Evolutionary conservation across 257 asterid genomes (phyloP).

Genomic region (Pogostemon cablin): DNA sequence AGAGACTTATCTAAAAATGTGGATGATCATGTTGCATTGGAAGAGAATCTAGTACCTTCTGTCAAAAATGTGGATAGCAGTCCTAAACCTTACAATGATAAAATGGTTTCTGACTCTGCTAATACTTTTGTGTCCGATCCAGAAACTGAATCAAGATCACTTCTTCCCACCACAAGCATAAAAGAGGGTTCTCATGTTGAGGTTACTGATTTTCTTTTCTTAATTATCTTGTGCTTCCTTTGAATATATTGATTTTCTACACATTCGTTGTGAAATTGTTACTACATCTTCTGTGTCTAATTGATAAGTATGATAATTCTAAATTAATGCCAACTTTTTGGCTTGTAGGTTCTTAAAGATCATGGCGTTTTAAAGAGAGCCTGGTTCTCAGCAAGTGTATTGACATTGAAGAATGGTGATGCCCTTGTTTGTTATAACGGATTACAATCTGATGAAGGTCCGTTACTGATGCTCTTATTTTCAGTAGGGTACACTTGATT

Average conservation of each 20-base stretch:
- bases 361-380: constrained; percentile 61
- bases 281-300: background rate
- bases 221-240: constrained; percentile 24
- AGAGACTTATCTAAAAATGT: constrained; percentile 40
- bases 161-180: constrained; percentile 40
- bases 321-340: constrained; percentile 28
- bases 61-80: constrained; percentile 44
- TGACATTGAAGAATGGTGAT: constrained; percentile 66
- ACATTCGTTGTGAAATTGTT: constrained; percentile 6
- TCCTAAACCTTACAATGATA: constrained; percentile 45
- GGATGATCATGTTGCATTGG: constrained; percentile 41
- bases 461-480: constrained; percentile 37
- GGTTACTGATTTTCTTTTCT: constrained; percentile 52
- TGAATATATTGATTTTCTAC: constrained; percentile 17
- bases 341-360: constrained; percentile 76
- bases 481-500: constrained; percentile 16
- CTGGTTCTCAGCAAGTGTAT: constrained; percentile 78
- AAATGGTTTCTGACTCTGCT: constrained; percentile 39
- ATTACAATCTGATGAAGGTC: constrained; percentile 70
- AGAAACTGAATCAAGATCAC: constrained; percentile 40
- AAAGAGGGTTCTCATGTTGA: constrained; percentile 79
- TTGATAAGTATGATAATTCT: background rate
- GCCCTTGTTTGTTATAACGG: constrained; percentile 73
- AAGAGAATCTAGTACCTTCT: constrained; percentile 39
- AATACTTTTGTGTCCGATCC: constrained; percentile 49